A percentile compares a stretch with the other conserved stretches of the same genome.
phyloP scores from a whole-genome alignment of 768 basidiomycete species.

The Boletellus ananiceps region DNA sequence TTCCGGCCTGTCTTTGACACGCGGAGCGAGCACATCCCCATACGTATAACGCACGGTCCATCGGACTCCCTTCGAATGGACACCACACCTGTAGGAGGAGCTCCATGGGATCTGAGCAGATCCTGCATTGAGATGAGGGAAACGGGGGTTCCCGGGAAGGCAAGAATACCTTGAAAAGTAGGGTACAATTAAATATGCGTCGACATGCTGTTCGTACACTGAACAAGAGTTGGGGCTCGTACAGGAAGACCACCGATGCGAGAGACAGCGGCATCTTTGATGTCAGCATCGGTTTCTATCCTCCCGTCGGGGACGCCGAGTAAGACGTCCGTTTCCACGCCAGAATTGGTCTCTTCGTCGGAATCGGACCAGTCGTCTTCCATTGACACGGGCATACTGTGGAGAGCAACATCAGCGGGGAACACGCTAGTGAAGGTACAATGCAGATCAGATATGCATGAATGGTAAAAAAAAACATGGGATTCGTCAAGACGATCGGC shows the following conservation, averaged over 20 bases:
- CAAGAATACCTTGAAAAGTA: slow-evolving; percentile 63
- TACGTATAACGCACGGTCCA: slow-evolving; percentile 81
- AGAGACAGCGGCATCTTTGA: slow-evolving; percentile 77
- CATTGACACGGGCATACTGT: slow-evolving; percentile 37
- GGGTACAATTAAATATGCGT: slow-evolving; percentile 44
- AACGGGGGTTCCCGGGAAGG: slow-evolving; percentile 57
- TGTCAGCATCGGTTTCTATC: slow-evolving; percentile 52
- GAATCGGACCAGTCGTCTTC: slow-evolving; percentile 80
- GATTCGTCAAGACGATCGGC: slow-evolving; percentile 57
- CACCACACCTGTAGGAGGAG: slow-evolving; percentile 87
- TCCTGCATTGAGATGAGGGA: slow-evolving; percentile 63
- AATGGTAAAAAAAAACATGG: slow-evolving; percentile 67
- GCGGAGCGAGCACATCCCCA: slow-evolving; percentile 71
- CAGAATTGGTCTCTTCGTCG: slow-evolving; percentile 55
- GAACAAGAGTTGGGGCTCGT: slow-evolving; percentile 47
- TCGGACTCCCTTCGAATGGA: slow-evolving; percentile 78
- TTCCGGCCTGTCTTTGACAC: slow-evolving; percentile 75
- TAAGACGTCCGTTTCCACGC: slow-evolving; percentile 67
- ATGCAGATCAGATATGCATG: slow-evolving; percentile 79
- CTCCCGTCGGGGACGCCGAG: slow-evolving; percentile 78
- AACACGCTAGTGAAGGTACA: not conserved
- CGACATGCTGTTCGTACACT: slow-evolving; percentile 43
- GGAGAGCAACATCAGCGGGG: slow-evolving; percentile 5
- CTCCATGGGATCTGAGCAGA: slow-evolving; percentile 71
- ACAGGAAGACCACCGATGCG: slow-evolving; percentile 89